Evolutionary conservation across 495 filamentous ascomycete species (phyloP).

Genomic region (Aspergillus incahuasiensis): DNA sequence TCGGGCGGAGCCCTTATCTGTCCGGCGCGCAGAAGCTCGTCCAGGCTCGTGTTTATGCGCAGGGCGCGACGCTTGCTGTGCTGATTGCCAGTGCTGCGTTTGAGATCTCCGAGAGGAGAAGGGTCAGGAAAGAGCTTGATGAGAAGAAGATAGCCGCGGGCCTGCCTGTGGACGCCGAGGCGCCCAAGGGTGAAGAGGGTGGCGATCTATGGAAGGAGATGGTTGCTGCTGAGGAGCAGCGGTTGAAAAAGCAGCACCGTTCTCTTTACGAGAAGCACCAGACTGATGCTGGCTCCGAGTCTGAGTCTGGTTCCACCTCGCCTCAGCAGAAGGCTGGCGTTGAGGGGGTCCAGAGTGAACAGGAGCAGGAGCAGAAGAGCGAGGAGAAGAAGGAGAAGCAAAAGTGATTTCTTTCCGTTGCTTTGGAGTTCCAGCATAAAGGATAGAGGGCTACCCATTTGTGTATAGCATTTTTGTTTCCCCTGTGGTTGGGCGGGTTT

Average conservation of each 20-base stretch:
- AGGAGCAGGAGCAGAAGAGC: constrained; percentile 6
- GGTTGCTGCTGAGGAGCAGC: constrained; percentile 72
- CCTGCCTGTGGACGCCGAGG: constrained; percentile 46
- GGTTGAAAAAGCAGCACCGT: constrained; percentile 55
- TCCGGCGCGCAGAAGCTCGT: constrained; percentile 84
- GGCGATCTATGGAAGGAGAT: constrained; percentile 90
- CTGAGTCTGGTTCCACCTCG: neutral
- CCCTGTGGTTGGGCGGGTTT: constrained; percentile 6
- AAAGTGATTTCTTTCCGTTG: constrained; percentile 1
- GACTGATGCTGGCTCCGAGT: neutral
- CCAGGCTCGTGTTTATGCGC: constrained; percentile 97
- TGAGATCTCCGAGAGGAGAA: constrained; percentile 76
- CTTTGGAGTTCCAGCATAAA: neutral
- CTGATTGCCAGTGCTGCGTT: constrained; percentile 82
- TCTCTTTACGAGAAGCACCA: constrained; percentile 28
- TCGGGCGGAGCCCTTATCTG: constrained; percentile 74
- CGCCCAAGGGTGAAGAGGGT: constrained; percentile 43
- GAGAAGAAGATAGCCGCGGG: constrained; percentile 29
- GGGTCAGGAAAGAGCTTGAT: constrained; percentile 69
- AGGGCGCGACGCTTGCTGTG: constrained; percentile 86
- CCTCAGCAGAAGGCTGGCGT: neutral
- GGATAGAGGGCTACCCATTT: neutral
- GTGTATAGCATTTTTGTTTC: neutral
- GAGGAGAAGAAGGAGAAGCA: constrained; percentile 13
- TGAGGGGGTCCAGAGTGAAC: constrained; percentile 8